phyloP scores from a whole-genome alignment of 2,329 filamentous ascomycete genomes.

The Paraconiothyrium brasiliense region DNA sequence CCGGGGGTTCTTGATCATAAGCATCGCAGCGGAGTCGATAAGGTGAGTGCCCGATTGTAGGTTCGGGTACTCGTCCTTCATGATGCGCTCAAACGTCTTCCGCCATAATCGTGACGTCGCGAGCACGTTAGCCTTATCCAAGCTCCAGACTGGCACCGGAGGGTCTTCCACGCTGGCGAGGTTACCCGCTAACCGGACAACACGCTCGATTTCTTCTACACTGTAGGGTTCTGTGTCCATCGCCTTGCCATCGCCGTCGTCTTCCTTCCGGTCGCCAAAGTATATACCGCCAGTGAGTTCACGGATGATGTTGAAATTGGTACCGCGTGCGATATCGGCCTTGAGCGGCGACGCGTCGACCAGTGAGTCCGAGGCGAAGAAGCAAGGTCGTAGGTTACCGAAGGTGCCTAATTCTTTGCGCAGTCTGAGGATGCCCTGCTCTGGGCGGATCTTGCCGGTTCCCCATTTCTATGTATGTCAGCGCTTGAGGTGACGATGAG shows the following conservation, averaged over 20 bases:
- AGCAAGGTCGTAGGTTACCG: conserved; percentile 95
- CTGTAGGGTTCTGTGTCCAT: conserved; percentile 90
- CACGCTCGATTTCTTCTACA: conserved; percentile 84
- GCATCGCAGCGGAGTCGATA: conserved; percentile 96
- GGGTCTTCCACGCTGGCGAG: conserved; percentile 81
- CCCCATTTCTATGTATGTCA: conserved; percentile 78
- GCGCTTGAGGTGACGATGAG: conserved; percentile 5
- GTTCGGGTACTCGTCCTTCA: conserved; percentile 88
- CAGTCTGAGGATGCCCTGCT: conserved; percentile 89
- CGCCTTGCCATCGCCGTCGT: conserved; percentile 77
- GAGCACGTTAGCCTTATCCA: conserved; percentile 97
- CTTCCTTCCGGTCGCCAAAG: conserved; percentile 89
- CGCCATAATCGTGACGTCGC: conserved; percentile 91
- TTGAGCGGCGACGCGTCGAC: conserved; percentile 89
- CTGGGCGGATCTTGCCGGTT: conserved; percentile 84
- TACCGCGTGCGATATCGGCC: conserved; percentile 82
- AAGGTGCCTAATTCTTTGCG: conserved; percentile 95
- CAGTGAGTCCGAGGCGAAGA: conserved; percentile 88
- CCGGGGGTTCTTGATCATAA: conserved; percentile 93
- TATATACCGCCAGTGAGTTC: conserved; percentile 95
- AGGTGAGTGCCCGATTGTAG: conserved; percentile 86
- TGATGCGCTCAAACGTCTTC: conserved; percentile 83
- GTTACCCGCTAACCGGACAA: conserved; percentile 82
- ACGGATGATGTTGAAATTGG: conserved; percentile 91
- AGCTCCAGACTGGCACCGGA: conserved; percentile 80